A percentile compares a stretch with the other conserved stretches of the same genome.
These are phyloP conservation scores for Rhizophora mangle DNA, from an alignment of 345 rosid species.

Conservation along the genomic window DNA sequence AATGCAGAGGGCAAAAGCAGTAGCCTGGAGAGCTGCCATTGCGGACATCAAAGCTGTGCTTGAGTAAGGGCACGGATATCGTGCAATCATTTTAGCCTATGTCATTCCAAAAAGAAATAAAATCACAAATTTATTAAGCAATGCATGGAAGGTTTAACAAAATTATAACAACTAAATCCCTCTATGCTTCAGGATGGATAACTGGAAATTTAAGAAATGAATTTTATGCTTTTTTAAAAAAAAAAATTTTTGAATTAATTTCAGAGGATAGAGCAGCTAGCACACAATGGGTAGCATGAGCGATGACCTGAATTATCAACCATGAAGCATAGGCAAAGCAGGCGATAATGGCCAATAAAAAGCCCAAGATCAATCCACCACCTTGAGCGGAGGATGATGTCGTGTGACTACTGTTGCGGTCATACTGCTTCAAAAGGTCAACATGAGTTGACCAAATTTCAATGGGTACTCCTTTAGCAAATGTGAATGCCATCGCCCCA, in stretches of 20 bases:
- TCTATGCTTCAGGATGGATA: too few species aligned
- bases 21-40: slow-evolving; percentile 45
- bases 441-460: slow-evolving; percentile 32
- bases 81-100: slow-evolving; percentile 45
- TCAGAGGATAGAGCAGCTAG: too few species aligned
- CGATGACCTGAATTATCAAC: slow-evolving; percentile 45
- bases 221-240: too few species aligned
- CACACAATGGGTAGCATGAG: too few species aligned
- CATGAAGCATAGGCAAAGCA: slow-evolving; percentile 36
- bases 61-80: slow-evolving; percentile 44
- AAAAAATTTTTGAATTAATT: too few species aligned
- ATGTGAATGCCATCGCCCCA: slow-evolving; percentile 58
- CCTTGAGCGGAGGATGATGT: slow-evolving; percentile 5
- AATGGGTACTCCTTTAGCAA: slow-evolving; percentile 46
- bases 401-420: background rate
- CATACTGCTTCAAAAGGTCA: slow-evolving; percentile 28
- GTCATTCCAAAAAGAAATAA: background rate
- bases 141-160: background rate
- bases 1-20: slow-evolving; percentile 31
- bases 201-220: too few species aligned
- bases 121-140: background rate
- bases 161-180: too few species aligned
- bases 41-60: slow-evolving; percentile 44
- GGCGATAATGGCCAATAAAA: slow-evolving; percentile 20
- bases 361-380: slow-evolving; percentile 26